Evolutionary conservation across 1,139 yeast genomes (phyloP).

Genomic region (Taiozyma sp.): DNA sequence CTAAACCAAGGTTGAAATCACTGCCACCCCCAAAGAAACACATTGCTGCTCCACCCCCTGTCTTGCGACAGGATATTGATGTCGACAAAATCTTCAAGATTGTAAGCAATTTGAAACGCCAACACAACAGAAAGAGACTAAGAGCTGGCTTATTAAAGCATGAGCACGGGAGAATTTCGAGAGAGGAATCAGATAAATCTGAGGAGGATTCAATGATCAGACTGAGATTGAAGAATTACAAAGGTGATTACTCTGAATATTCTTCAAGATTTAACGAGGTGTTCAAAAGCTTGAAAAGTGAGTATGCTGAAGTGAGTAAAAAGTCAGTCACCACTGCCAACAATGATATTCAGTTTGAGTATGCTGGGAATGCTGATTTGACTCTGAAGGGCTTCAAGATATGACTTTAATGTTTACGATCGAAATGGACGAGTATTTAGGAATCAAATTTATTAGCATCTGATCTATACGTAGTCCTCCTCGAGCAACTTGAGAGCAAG

Average conservation of each 20-base stretch:
- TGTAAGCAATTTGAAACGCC: slow-evolving; percentile 8
- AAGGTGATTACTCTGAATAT: slow-evolving; percentile 23
- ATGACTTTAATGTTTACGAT: background rate
- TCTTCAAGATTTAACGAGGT: slow-evolving; percentile 9
- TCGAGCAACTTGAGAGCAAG: slow-evolving; percentile 45
- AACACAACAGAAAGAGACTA: slow-evolving; percentile 10
- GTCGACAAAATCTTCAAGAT: slow-evolving; percentile 17
- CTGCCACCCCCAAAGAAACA: background rate
- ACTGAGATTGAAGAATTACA: slow-evolving; percentile 21
- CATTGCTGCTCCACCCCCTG: slow-evolving; percentile 5
- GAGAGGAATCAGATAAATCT: slow-evolving; percentile 11
- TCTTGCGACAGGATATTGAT: slow-evolving; percentile 19
- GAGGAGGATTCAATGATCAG: slow-evolving; percentile 12
- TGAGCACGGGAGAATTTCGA: slow-evolving; percentile 12
- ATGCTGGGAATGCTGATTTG: slow-evolving; percentile 4
- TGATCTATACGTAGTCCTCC: slow-evolving; percentile 27
- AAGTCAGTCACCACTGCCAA: background rate
- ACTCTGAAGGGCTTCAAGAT: slow-evolving; percentile 23
- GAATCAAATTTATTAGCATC: background rate
- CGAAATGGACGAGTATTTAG: background rate
- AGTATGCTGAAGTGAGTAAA: slow-evolving; percentile 2
- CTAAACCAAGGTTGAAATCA: background rate
- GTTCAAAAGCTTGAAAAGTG: slow-evolving; percentile 7
- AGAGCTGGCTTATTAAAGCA: slow-evolving; percentile 14
- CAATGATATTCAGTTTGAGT: background rate